These are phyloP conservation scores for Aspergillus caelatus DNA, from an alignment of 2,329 filamentous ascomycete species.

Conservation along the genomic window DNA sequence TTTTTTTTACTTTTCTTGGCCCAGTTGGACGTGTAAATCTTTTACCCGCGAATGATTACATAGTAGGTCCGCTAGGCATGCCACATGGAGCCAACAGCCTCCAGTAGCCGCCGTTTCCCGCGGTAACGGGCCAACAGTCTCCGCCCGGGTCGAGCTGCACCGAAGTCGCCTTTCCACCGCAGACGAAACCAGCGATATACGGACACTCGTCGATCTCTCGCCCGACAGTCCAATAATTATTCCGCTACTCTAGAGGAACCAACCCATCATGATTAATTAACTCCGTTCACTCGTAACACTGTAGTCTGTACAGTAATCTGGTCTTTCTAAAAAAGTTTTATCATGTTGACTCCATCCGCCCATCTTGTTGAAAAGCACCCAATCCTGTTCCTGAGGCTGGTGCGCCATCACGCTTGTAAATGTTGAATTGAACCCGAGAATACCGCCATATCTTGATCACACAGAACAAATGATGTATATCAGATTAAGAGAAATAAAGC, in stretches of 20 bases:
- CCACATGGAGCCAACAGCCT: background rate
- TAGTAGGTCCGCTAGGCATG: background rate
- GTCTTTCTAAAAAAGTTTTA: background rate
- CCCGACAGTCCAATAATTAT: background rate
- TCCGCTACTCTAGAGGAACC: background rate
- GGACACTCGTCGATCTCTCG: background rate
- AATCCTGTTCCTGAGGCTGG: background rate
- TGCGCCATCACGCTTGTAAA: constrained; percentile 12
- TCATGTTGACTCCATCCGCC: background rate
- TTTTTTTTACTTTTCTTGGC: background rate
- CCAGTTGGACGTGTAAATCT: background rate
- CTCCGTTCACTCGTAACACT: constrained; percentile 9
- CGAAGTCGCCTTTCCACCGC: constrained; percentile 13
- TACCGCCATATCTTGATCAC: background rate
- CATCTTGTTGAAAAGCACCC: constrained; percentile 25
- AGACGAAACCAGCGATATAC: background rate
- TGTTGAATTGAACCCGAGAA: constrained; percentile 16
- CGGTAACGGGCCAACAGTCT: constrained; percentile 15
- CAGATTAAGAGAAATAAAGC: background rate
- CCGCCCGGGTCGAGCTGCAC: constrained; percentile 13
- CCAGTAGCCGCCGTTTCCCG: constrained; percentile 20
- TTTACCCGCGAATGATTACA: background rate
- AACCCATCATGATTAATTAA: background rate
- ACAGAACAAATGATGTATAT: background rate
- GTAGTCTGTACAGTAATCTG: background rate